These are phyloP conservation scores for Acacia confusa DNA, from an alignment of 306 rosid genomes.

Conservation along the genomic window DNA sequence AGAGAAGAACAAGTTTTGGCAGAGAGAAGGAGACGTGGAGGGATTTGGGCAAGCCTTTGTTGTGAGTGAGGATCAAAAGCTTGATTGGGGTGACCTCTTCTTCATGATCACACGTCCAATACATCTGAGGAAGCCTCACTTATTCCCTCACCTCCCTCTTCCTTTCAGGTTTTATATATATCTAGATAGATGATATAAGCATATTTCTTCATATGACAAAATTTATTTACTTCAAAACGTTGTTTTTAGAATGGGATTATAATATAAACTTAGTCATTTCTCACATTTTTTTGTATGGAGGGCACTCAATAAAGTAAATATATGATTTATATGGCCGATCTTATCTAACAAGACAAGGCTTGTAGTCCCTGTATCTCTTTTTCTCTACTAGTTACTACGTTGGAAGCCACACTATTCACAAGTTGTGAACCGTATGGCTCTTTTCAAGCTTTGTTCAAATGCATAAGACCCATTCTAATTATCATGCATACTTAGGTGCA, in stretches of 20 bases:
- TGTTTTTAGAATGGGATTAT: neutral
- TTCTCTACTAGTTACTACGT: neutral
- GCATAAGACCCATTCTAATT: neutral
- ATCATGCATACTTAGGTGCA: neutral
- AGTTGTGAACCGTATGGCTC: neutral
- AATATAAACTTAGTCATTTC: too few species aligned
- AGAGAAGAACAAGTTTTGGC: constrained; percentile 60
- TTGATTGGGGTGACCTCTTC: constrained; percentile 61
- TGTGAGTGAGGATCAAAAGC: constrained; percentile 38
- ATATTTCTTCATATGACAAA: neutral
- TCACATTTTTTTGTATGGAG: neutral
- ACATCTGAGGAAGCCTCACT: constrained; percentile 44
- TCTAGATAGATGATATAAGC: neutral
- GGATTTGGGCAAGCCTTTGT: constrained; percentile 73
- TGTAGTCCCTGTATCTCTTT: neutral
- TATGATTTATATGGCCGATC: too few species aligned
- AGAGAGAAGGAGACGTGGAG: constrained; percentile 41
- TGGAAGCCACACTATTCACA: neutral
- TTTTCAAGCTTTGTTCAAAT: neutral
- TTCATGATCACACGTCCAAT: constrained; percentile 41
- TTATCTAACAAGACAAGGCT: too few species aligned
- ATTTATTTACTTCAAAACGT: neutral
- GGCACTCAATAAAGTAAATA: too few species aligned
- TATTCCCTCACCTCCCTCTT: constrained; percentile 54
- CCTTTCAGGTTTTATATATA: constrained; percentile 38